These are phyloP conservation scores for Senna siamea DNA, from an alignment of 306 rosid species.

Conservation along the genomic window DNA sequence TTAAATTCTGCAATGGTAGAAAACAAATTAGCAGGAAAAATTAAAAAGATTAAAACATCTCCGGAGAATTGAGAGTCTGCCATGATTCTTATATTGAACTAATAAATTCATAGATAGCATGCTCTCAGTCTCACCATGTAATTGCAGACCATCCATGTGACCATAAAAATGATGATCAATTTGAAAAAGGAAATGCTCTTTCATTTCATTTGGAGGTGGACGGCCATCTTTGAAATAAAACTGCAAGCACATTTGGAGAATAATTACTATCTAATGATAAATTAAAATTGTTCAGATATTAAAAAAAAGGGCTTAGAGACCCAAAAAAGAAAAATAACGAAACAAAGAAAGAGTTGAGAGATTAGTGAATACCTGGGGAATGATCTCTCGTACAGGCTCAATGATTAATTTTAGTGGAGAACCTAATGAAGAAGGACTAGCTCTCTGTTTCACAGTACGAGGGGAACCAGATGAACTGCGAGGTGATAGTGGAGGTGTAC, in stretches of 20 bases:
- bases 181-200: constrained; percentile 59
- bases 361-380: constrained; percentile 67
- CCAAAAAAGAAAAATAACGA: background rate
- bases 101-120: constrained; percentile 34
- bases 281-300: constrained; percentile 25
- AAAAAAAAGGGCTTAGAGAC: constrained; percentile 1
- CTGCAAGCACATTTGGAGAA: constrained; percentile 49
- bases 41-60: constrained; percentile 9
- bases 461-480: constrained; percentile 87
- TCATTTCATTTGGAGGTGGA: constrained; percentile 70
- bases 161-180: constrained; percentile 52
- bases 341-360: constrained; percentile 31
- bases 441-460: constrained; percentile 61
- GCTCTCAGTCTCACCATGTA: constrained; percentile 72
- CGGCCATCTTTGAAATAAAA: constrained; percentile 80
- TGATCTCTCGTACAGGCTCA: constrained; percentile 69
- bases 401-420: constrained; percentile 71
- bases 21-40: constrained; percentile 31
- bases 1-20: constrained; percentile 56
- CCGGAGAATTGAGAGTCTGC: constrained; percentile 2
- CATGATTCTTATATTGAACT: constrained; percentile 27
- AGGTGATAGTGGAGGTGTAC: constrained; percentile 84
- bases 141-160: constrained; percentile 65
- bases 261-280: constrained; percentile 27
- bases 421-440: constrained; percentile 67